Base-by-base conservation (phyloP, 1,139 yeast species). In the Kodamaea ohmeri region DNA sequence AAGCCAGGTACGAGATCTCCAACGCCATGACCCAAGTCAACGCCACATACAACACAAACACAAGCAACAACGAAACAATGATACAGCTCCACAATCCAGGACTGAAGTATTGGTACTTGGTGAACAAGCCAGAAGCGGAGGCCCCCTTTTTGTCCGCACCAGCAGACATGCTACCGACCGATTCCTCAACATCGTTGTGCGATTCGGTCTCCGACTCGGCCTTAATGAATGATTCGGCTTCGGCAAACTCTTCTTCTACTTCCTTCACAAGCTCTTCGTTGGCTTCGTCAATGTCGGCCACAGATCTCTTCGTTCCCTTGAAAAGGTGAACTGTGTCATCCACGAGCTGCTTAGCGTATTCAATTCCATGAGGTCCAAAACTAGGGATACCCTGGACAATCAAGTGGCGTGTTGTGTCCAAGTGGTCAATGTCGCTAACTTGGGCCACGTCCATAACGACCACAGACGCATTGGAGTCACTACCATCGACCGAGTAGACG, bases 1-100 rank as follows among this genome's bases (percentile, higher is more conserved):
- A 84, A 12, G 92, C 79, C 44, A 73, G 71, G 67, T 83, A 82
- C 45, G 88, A 73, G 47, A 84, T 78, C 57, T 83, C 78, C 53
- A 85, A 65, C 19, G 78, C 63, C 13, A 71, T 52, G 40, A 83
- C 63, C 84, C 92, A 83, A 36, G 67, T 48, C 46, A 84, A 65
- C 6, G 87, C 87, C 34, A 67, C 62, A 39, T 65, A 55, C 47
- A 83, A 64, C 21, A 83, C 65, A 35, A 60, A 61, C 27, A 80
- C 49, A 49, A 84, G 67, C 45, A 80, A 60, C 26, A 73, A 60
- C 3, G 81, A 64, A 17, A 82, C 83, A 40, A 85, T 61, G 40
- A 78, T 63, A 36, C 78, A 70, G 82, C 79, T 80, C 72, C 83
- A 82, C 46, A 85, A 70, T 14, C 90, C 95, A 4, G 70, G 54